Base-by-base conservation (phyloP, 2,329 filamentous ascomycete genomes). In the Graphilbum fragrans region DNA sequence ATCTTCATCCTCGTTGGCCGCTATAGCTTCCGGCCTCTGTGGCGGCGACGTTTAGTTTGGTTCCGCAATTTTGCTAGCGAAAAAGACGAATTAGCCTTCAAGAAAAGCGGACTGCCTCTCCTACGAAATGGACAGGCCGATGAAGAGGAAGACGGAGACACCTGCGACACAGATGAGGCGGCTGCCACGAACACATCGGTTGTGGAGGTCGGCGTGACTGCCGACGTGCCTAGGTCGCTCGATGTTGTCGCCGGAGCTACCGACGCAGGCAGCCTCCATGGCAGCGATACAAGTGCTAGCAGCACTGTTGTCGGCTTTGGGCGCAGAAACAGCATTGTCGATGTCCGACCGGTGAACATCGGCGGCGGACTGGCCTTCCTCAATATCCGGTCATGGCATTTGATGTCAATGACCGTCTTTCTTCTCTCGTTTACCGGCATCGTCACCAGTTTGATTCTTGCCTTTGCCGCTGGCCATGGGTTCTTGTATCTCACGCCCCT, bases 401-500 rank as follows among this genome's bases (percentile, higher is more conserved):
- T 41, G 14, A 63, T 61, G 53, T 57, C 59, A 1, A 39, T 60
- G 12, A 38, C 48, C 34, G 53, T 73, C 9, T 54, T 69, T 18
- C 33, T 53, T 3, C 41, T 63, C 6, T 64, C 66, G 0, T 40
- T 54, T 8, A 38, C 57, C 27, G 65, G 63, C 2, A 49, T 61
- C 11, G 47, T 50, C 6, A 32, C 40, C n/a, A 48, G 50, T 35
- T 20, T 49, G 23, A 35, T 47, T n/a, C n/a, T 51, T 21, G 41
- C 50, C 1, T 44, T 48, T 31, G 44, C 43, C 0, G 42, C 41
- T 5, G 18, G 32, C 16, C 42, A 46, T 12, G 23, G 55, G 54
- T 16, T 58, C 62, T 39, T 49, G 52, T 47, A 47, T 51, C 32
- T 56, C 39, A 53, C 54, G 35, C 57, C 56, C 17, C 42, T 56